These are phyloP conservation scores for Corniculantispora saksenae DNA, from an alignment of 2,329 filamentous ascomycete species.

Conservation along the genomic window DNA sequence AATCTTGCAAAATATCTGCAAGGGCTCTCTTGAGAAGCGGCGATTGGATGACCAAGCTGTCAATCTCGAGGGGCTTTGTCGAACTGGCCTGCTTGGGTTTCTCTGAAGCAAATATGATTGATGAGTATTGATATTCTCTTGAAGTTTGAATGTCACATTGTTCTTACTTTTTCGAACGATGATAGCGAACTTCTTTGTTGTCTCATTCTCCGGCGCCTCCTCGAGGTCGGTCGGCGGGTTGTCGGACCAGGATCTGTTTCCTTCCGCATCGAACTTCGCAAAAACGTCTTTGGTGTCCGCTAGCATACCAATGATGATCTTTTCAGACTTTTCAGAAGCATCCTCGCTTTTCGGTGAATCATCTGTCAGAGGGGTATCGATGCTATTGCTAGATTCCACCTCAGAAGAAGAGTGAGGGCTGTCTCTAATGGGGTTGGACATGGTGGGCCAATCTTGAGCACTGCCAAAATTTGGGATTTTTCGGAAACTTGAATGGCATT, in stretches of 20 bases:
- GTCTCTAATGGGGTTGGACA: not conserved
- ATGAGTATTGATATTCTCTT: no score
- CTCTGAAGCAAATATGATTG: constrained; percentile 18
- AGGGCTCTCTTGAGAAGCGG: constrained; percentile 60
- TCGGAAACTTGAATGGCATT: no score
- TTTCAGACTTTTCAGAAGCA: constrained; percentile 3
- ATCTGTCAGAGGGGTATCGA: not conserved
- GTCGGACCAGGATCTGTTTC: constrained; percentile 56
- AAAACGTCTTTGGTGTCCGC: constrained; percentile 45
- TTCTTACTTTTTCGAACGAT: constrained; percentile 53
- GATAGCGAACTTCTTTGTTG: constrained; percentile 62
- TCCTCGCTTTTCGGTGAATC: not conserved
- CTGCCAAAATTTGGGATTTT: no score
- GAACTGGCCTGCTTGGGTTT: constrained; percentile 56
- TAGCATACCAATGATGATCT: constrained; percentile 37
- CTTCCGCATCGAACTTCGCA: constrained; percentile 47
- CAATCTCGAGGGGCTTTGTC: constrained; percentile 59
- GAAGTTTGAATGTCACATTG: no score
- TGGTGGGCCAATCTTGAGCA: not conserved
- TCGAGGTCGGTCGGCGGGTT: constrained; percentile 55
- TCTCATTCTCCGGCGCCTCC: constrained; percentile 60
- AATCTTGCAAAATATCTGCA: constrained; percentile 54
- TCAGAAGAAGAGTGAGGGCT: not conserved
- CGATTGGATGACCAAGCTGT: constrained; percentile 66
- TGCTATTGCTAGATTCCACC: not conserved